Conservation (phyloP, 176 grass and related monocot genomes). For the Rhynchospora pubera region DNA sequence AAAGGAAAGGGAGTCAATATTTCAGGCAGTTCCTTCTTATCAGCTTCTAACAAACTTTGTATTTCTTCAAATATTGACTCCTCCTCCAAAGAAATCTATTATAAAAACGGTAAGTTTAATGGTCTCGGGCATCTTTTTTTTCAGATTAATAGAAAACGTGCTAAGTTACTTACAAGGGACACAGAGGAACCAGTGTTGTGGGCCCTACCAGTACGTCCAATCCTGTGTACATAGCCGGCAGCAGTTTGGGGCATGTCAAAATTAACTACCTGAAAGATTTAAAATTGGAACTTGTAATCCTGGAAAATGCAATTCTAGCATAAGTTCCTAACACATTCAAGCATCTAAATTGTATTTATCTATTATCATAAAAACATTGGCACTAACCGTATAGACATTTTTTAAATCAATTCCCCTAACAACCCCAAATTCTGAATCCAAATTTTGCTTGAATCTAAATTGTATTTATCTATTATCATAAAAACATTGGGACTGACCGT, state of each 20-base stretch:
- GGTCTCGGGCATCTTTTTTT: neutral
- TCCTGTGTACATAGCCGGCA: constrained; percentile 87
- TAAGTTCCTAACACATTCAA: neutral
- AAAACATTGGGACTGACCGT: constrained; percentile 49
- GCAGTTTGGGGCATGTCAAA: constrained; percentile 72
- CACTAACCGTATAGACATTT: constrained; percentile 87
- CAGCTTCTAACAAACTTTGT: constrained; percentile 48
- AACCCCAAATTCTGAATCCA: constrained; percentile 86
- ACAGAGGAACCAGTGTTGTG: constrained; percentile 74
- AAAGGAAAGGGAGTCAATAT: constrained; percentile 71
- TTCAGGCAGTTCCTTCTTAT: constrained; percentile 33
- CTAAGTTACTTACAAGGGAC: constrained; percentile 72
- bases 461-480: neutral
- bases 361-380: neutral
- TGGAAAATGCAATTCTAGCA: constrained; percentile 11
- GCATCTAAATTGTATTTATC: neutral
- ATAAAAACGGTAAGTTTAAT: constrained; percentile 14
- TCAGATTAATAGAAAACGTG: neutral
- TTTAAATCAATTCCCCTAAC: constrained; percentile 97
- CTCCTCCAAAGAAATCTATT: constrained; percentile 63
- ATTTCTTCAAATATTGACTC: constrained; percentile 45
- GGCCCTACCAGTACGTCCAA: constrained; percentile 87
- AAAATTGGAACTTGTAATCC: constrained; percentile 16
- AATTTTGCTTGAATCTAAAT: constrained; percentile 36
- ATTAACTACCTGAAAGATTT: constrained; percentile 70